Base-by-base conservation (phyloP, 371 early-diverging fungal species). In the Mortierella sp. region DNA sequence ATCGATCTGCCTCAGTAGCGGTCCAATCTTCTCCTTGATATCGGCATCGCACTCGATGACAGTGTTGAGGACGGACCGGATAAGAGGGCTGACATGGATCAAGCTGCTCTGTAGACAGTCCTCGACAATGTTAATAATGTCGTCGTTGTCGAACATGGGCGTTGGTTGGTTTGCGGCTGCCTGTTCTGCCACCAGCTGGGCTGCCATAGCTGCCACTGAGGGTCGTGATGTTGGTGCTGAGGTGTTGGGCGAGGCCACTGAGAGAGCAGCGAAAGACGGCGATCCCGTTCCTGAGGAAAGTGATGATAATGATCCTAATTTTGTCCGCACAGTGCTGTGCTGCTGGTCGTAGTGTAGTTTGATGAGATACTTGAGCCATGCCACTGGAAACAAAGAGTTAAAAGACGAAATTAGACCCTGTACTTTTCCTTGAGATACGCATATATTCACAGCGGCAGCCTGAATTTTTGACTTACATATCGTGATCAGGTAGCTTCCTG, bases 291-390 rank as follows among this genome's bases (percentile, higher is more conserved):
- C 48, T 29, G 76, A 66, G 11, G 70, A 29, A 37, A 52, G 11
- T n/a, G 70, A 41, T 31, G 73, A 63, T 45, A 68, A 40, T 29
- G 71, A 52, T 48, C 74, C 70, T 2, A 72, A n/a, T 16, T 44
- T 26, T 29, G 45, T 53, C 19, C 63, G 19, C 29, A 26, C 22
- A 24, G 50, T 19, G 9, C 47, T 58, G 34, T 8, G 41, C 8
- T 39, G 53, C 10, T 73, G 80, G 24, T 74, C 72, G 24, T 81
- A 77, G 47, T 77, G 71, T 24, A 70, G 52, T 31, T 77, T 81
- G n/a, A 81, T 67, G 0, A 81, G 44, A 10, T 77, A 40, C 22
- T 82, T 82, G 69, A 82, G 77, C 83, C 83, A 82, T 43, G 83
- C 83, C 83, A 77, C 78, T 77, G n/a, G n/a, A 66, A 34, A 4